phyloP scores from a whole-genome alignment of 768 basidiomycete genomes.

The Hydnum rufescens region DNA sequence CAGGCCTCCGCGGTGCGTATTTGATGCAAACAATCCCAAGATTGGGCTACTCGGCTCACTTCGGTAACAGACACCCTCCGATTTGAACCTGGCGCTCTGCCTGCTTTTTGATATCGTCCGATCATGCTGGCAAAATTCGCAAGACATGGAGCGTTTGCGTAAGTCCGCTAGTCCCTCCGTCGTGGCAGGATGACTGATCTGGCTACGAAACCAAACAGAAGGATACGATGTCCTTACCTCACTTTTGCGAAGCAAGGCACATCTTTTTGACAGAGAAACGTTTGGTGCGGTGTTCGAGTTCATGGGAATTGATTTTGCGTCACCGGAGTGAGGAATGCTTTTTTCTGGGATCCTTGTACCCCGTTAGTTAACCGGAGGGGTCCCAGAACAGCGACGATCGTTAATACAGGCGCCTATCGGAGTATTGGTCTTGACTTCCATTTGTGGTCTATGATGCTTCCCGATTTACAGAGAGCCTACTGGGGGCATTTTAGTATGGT shows the following conservation, averaged over 20 bases:
- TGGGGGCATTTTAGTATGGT: constrained; percentile 68
- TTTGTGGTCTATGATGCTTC: constrained; percentile 56
- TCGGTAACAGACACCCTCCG: constrained; percentile 58
- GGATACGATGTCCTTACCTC: constrained; percentile 76
- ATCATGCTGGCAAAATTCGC: constrained; percentile 82
- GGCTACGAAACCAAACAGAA: constrained; percentile 13
- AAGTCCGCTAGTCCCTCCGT: constrained; percentile 16
- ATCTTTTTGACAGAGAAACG: constrained; percentile 55
- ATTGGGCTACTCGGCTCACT: background rate
- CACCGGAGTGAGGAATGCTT: constrained; percentile 42
- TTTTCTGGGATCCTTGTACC: background rate
- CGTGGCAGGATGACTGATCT: background rate
- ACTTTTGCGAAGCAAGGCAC: constrained; percentile 49
- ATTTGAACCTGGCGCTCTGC: constrained; percentile 49
- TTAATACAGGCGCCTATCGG: constrained; percentile 64
- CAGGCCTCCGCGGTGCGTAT: constrained; percentile 48
- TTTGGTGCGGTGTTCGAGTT: constrained; percentile 77
- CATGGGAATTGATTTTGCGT: constrained; percentile 63
- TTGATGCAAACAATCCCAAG: background rate
- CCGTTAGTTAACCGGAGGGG: background rate
- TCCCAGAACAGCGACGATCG: constrained; percentile 58
- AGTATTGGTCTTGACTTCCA: constrained; percentile 78
- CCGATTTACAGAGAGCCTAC: constrained; percentile 59
- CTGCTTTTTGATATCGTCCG: constrained; percentile 59
- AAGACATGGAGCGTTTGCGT: constrained; percentile 85